Conservation (phyloP, 768 basidiomycete genomes). For the Tephrocybe rancida region DNA sequence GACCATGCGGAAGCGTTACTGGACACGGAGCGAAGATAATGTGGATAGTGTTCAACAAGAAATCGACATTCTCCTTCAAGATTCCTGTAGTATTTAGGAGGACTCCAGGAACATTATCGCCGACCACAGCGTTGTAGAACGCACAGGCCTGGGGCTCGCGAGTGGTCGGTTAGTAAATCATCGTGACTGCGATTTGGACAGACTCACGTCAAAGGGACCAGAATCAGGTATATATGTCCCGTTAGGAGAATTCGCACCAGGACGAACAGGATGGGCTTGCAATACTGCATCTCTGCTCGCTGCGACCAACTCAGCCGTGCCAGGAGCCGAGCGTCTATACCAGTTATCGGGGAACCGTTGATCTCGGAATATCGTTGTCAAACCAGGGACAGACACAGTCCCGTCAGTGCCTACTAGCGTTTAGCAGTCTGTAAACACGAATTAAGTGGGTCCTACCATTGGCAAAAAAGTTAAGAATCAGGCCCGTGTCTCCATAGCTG, state of each 20-base stretch:
- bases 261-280: conserved; percentile 1
- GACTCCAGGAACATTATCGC: conserved; percentile 13
- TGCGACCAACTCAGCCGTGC: conserved; percentile 1
- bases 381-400: conserved; percentile 7
- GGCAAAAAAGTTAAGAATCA: conserved; percentile 18
- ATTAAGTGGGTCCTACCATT: conserved; percentile 12
- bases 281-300: not conserved
- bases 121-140: conserved; percentile 8
- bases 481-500: conserved; percentile 17
- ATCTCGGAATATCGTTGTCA: conserved; percentile 18
- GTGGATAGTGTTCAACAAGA: conserved; percentile 13
- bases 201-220: conserved; percentile 5
- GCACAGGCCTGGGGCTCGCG: conserved; percentile 2
- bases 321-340: conserved; percentile 8
- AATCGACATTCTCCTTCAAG: conserved; percentile 16
- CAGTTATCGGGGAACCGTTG: conserved; percentile 15
- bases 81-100: conserved; percentile 17
- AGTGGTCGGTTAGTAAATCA: not conserved
- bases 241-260: conserved; percentile 13
- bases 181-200: not conserved
- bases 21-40: conserved; percentile 11
- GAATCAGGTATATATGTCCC: conserved; percentile 11
- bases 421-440: not conserved
- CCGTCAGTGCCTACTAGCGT: conserved; percentile 11
- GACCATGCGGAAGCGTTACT: conserved; percentile 6